Percentiles rank a stretch among this genome's conserved stretches.
Conservation (phyloP, 805 yeast genomes). For the Lipomyces yamadae region DNA sequence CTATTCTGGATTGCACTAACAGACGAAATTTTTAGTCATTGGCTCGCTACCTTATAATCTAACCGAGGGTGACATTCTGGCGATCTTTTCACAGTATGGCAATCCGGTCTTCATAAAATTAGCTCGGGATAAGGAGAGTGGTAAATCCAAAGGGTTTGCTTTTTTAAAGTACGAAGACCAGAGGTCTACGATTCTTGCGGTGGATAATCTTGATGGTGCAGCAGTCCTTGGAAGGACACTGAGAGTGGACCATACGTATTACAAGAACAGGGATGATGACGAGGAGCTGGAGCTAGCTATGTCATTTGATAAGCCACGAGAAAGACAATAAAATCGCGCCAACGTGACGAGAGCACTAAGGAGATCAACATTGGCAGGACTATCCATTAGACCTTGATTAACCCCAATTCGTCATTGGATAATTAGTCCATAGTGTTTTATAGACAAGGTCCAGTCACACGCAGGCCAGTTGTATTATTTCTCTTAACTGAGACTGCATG, state of each 20-base stretch:
- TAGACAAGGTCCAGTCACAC: too few species aligned
- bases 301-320: slow-evolving; percentile 24
- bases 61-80: slow-evolving; percentile 74
- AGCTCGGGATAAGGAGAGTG: slow-evolving; percentile 66
- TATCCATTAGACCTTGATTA: too few species aligned
- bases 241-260: slow-evolving; percentile 67
- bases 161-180: slow-evolving; percentile 83
- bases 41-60: slow-evolving; percentile 69
- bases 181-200: slow-evolving; percentile 78
- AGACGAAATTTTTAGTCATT: slow-evolving; percentile 48
- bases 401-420: too few species aligned
- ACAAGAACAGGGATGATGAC: slow-evolving; percentile 33
- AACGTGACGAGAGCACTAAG: not conserved
- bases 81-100: slow-evolving; percentile 88
- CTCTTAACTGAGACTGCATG: too few species aligned
- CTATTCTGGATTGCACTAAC: not conserved
- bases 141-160: slow-evolving; percentile 74
- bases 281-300: slow-evolving; percentile 35
- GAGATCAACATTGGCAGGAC: too few species aligned
- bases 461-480: too few species aligned
- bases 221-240: slow-evolving; percentile 56
- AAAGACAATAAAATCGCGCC: not conserved
- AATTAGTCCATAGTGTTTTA: too few species aligned
- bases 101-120: slow-evolving; percentile 76
- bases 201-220: slow-evolving; percentile 83